Evolutionary conservation across 441 rosid genomes (phyloP).

Genomic region (Corymbia calophylla): DNA sequence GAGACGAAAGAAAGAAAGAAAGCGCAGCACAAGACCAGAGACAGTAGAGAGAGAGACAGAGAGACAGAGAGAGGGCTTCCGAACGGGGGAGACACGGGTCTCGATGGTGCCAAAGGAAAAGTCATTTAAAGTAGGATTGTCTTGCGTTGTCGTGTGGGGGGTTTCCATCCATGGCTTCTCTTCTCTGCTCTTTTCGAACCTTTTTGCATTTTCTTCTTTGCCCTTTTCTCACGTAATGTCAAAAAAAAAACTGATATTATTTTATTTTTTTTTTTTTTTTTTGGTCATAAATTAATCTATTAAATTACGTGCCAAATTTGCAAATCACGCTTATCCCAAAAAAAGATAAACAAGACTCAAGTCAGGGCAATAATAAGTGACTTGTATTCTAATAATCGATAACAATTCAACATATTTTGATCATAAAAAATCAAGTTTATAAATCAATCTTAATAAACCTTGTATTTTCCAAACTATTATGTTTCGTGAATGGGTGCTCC

Average conservation of each 20-base stretch:
- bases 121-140: neutral
- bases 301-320: too few species aligned
- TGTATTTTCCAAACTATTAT: neutral
- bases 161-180: neutral
- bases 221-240: neutral
- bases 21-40: neutral
- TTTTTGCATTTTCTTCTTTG: neutral
- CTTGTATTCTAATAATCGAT: neutral
- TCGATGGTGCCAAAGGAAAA: neutral
- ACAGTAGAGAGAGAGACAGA: neutral
- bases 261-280: too few species aligned
- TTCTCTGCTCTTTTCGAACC: neutral
- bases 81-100: neutral
- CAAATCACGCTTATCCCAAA: neutral
- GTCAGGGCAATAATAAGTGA: neutral
- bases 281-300: too few species aligned
- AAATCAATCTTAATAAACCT: rapidly evolving
- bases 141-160: neutral
- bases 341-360: too few species aligned
- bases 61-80: neutral
- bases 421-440: neutral
- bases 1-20: neutral
- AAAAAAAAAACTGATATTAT: too few species aligned
- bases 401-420: neutral
- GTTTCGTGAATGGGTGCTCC: neutral